Evolutionary conservation across 2,329 filamentous ascomycete species (phyloP), one percentile per base, ranked within the genome.

Genomic region (Fusarium sp.): DNA sequence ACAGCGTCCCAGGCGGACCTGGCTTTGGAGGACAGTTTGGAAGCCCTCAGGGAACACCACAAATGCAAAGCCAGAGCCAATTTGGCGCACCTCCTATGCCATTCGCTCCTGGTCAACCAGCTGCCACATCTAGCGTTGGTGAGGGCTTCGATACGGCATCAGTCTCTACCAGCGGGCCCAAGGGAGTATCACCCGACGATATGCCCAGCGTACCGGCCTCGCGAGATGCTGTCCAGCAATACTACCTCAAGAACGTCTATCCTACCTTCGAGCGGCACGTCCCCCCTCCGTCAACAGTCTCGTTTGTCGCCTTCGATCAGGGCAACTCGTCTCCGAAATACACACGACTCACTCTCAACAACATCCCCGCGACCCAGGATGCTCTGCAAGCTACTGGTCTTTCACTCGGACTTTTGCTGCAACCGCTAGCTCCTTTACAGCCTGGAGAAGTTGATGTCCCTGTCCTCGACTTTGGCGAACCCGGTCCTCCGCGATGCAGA

Each of bases 301-400:
- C 95, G 3, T 98, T 95, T 72, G 90, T 97, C 34, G 91, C 93
- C n/a, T 91, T 89, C 70, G 95, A 99, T 71, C 95, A 99, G 76
- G 95, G 95, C 70, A 99, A 97, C 75, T 90, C 95, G 6, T 97
- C 95, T 12, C 95, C 95, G 31, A 97, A 97, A 77, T 95, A 92
- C 74, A 91, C 93, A 44, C 89, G 95, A 53, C 84, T 99, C 53
- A 97, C 93, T 0, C 81, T 98, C 76, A 99, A 97, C 78, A 96
- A 91, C 77, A 96, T 99, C 60, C 95, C 95, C 3, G 85, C 91
- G 11, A 91, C 89, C 12, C 80, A 88, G 40, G 95, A 99, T 64
- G 90, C 91, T 32, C 82, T 98, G 28, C 81, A 86, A 43, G 88
- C 90, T 5, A 97, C 93, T 10, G 90, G 88, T 3, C 80, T 99